Evolutionary conservation across 352 stramenopile species (phyloP).

Genomic region (Aphanomyces euteiches): DNA sequence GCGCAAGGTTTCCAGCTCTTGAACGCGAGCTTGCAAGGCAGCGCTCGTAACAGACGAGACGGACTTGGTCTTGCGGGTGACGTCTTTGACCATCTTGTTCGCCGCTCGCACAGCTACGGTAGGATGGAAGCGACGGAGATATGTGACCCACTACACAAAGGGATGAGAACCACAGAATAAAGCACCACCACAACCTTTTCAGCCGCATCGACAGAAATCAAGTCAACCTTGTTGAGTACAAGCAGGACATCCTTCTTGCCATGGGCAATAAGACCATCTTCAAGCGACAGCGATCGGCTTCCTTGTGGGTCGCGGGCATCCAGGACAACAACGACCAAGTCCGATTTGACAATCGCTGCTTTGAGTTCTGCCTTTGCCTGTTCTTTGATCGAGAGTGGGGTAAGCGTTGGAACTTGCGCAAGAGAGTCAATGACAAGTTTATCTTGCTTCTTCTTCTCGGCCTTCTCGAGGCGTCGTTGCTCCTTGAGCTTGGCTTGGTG

Average conservation of each 20-base stretch:
- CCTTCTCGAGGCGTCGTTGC: conserved; percentile 62
- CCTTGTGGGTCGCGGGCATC: conserved; percentile 98
- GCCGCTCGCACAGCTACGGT: conserved; percentile 87
- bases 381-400: conserved; percentile 66
- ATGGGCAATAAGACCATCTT: conserved; percentile 93
- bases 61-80: conserved; percentile 80
- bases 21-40: conserved; percentile 63
- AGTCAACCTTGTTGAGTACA: conserved; percentile 99
- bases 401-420: conserved; percentile 37
- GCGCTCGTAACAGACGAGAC: conserved; percentile 50
- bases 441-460: conserved; percentile 55
- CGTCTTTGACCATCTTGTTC: conserved; percentile 86
- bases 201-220: conserved; percentile 85
- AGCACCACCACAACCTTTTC: conserved; percentile 77
- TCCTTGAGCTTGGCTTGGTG: conserved; percentile 55
- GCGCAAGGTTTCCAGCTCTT: conserved; percentile 59
- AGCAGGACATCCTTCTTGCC: conserved; percentile 95
- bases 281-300: conserved; percentile 89
- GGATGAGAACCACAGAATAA: conserved; percentile 4
- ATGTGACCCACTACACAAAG: conserved; percentile 81
- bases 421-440: conserved; percentile 32
- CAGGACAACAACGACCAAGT: conserved; percentile 86
- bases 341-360: conserved; percentile 53
- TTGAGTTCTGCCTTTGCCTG: conserved; percentile 79
- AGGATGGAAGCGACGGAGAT: conserved; percentile 92